Evolutionary conservation across 208 protist species (phyloP), one percentile per base, ranked within the genome.

Genomic region (Wallacemonas rigidus): DNA sequence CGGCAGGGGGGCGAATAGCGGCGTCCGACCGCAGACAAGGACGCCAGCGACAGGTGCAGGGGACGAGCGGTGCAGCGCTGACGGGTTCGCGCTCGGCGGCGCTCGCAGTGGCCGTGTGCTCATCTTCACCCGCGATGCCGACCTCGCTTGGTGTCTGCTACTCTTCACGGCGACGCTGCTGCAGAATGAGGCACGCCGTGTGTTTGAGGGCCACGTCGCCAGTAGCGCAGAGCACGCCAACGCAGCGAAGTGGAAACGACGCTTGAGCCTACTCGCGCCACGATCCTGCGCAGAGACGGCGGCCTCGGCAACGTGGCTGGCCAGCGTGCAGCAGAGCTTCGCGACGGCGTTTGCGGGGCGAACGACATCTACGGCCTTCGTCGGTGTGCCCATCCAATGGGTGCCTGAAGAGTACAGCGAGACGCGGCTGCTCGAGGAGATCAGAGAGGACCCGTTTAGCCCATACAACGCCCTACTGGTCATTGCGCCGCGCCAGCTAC

Each of bases 351-450:
- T 93, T 70, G 88, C 86, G 5, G 89, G 77, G 11, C 68, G 73
- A 14, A 85, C 86, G 9, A 5, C 48, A 8, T 86, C 81, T 5
- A 86, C 75, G 51, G 79, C 69, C 3, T 79, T 82, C 71, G 72
- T 77, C 4, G 79, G 85, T 69, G 69, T 90, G 51, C 87, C 86
- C 7, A 78, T 95, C 9, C 89, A 95, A 67, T 95, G 89, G 89
- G 71, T 95, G 26, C 61, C 55, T 2, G 79, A 89, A 63, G 87
- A 95, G 63, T 91, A 89, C 71, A 67, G 48, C 60, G 79, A 85
- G 60, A 50, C 58, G 17, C 43, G 43, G 1, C 63, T 61, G 17
- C 15, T 86, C 15, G 39, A 57, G 15, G 39, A 54, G 2, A 57
- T 90, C 50, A 9, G n/a, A 14, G 58, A 73, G 57, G 85, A 76